Evolutionary conservation across 73 alveolate species (phyloP).

Genomic region (Symbiodinium natans): DNA sequence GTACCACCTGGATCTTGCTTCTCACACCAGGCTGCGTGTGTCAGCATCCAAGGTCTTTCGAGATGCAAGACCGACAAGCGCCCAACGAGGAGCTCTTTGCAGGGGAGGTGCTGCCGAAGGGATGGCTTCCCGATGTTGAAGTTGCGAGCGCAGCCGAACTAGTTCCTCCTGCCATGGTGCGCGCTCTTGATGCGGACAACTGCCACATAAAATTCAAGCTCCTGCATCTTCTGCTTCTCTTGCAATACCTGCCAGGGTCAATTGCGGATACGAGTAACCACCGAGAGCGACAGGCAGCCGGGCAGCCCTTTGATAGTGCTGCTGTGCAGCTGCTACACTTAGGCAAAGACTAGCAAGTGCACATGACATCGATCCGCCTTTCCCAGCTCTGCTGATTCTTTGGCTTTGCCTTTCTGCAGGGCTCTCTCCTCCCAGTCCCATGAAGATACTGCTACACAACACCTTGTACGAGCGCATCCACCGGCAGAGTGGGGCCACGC

Average conservation of each 20-base stretch:
- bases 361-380: conserved; percentile 20
- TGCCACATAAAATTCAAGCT: neutral
- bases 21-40: no score
- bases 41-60: no score
- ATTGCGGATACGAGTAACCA: no score
- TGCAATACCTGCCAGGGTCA: conserved; percentile 29
- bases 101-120: conserved; percentile 28
- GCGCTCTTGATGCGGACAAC: neutral
- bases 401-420: conserved; percentile 51
- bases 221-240: conserved; percentile 78
- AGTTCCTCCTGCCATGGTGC: conserved; percentile 54
- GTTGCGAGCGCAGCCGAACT: conserved; percentile 57
- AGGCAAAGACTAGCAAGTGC: neutral
- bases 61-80: no score
- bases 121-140: conserved; percentile 51
- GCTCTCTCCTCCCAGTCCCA: conserved; percentile 40
- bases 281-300: neutral
- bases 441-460: no score
- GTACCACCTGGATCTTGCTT: conserved; percentile 28
- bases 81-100: neutral
- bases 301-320: neutral
- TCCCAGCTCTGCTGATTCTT: conserved; percentile 35
- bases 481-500: no score
- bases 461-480: no score
- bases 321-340: neutral